A percentile compares a stretch with the other conserved stretches of the same genome.
Conservation (phyloP, 352 stramenopile species). For the Globisporangium perplexum region DNA sequence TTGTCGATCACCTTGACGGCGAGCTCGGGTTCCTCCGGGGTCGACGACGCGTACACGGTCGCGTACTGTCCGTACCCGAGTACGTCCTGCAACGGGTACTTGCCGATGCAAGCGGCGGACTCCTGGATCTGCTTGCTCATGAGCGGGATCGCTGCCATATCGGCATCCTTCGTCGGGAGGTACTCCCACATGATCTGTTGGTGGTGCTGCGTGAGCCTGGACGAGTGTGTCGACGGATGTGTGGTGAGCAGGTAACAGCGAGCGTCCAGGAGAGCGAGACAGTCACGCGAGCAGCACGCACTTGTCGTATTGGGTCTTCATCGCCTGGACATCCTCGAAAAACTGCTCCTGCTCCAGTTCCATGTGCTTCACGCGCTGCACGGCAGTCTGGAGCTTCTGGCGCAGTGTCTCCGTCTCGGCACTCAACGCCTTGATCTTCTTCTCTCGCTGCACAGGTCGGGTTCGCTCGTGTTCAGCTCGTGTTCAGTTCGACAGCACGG, state of each 20-base stretch:
- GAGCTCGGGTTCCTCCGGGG: slow-evolving; percentile 19
- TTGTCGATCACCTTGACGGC: slow-evolving; percentile 87
- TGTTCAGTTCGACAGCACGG: too few relatives aligned
- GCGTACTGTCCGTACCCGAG: slow-evolving; percentile 86
- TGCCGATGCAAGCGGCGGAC: slow-evolving; percentile 40
- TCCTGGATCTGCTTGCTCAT: slow-evolving; percentile 42
- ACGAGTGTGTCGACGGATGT: slow-evolving; percentile 3
- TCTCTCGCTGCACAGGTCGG: slow-evolving; percentile 25
- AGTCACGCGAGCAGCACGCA: not conserved
- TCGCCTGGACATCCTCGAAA: slow-evolving; percentile 63
- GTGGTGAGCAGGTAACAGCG: too few relatives aligned
- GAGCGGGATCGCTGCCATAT: slow-evolving; percentile 48
- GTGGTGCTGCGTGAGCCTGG: slow-evolving; percentile 43
- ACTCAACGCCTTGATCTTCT: slow-evolving; percentile 43
- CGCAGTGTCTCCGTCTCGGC: slow-evolving; percentile 35
- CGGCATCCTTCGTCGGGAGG: slow-evolving; percentile 41
- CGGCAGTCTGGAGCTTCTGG: slow-evolving; percentile 30
- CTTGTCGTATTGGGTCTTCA: slow-evolving; percentile 73
- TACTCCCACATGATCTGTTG: slow-evolving; percentile 78
- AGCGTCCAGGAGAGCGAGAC: slow-evolving; percentile 7
- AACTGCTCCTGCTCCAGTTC: slow-evolving; percentile 86
- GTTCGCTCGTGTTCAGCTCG: not conserved
- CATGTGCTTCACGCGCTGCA: slow-evolving; percentile 64
- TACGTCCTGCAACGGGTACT: slow-evolving; percentile 62
- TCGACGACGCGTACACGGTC: slow-evolving; percentile 50